These are phyloP conservation scores for Shiraia sp. DNA, from an alignment of 2,329 filamentous ascomycete species.

Conservation along the genomic window DNA sequence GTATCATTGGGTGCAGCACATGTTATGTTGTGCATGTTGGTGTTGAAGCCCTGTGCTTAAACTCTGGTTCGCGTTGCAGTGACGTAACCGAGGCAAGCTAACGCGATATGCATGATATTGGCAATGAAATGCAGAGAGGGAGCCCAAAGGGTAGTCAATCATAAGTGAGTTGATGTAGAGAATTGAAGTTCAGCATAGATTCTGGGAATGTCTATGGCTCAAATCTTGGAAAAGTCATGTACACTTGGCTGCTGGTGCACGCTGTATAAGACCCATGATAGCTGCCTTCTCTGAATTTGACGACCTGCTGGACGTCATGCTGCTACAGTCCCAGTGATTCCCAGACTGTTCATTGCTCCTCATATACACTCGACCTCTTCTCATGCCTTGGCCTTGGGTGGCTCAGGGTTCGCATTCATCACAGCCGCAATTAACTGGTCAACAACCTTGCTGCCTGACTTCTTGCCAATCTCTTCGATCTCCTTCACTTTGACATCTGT, in stretches of 20 bases:
- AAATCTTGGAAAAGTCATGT: background rate
- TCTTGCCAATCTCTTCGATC: conserved; percentile 79
- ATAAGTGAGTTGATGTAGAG: too few species aligned
- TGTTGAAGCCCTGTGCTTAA: conserved; percentile 11
- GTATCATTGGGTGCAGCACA: conserved; percentile 38
- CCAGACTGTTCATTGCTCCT: too few species aligned
- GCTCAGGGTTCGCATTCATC: conserved; percentile 77
- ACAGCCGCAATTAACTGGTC: conserved; percentile 84
- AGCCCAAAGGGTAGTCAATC: too few species aligned
- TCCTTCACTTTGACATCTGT: conserved; percentile 79
- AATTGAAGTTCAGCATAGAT: background rate
- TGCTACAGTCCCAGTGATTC: too few species aligned
- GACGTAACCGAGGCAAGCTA: conserved; percentile 24
- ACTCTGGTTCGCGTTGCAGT: conserved; percentile 19
- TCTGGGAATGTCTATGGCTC: background rate
- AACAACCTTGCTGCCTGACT: conserved; percentile 78
- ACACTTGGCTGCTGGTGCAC: too few species aligned
- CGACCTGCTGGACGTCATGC: too few species aligned
- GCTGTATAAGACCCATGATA: too few species aligned
- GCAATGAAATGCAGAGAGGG: too few species aligned
- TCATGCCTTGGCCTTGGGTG: conserved; percentile 50
- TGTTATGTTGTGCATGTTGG: conserved; percentile 9
- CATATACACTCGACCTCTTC: too few species aligned
- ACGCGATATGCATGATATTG: conserved; percentile 2
- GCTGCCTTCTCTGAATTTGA: too few species aligned